Evolutionary conservation across 1,284 basidiomycete species (phyloP).

Genomic region (Ustilago trichophora): DNA sequence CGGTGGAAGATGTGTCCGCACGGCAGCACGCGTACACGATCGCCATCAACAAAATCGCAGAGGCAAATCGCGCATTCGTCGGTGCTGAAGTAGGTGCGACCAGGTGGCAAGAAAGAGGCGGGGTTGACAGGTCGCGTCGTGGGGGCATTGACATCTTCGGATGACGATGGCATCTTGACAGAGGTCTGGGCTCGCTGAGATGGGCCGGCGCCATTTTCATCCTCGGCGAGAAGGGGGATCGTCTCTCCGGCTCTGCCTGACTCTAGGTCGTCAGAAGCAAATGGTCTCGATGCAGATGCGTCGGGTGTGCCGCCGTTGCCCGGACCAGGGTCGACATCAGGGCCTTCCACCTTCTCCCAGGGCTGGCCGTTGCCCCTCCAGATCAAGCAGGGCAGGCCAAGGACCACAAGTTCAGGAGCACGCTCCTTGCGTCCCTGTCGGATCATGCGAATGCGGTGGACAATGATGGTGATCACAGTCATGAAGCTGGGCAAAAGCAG

Average conservation of each 20-base stretch:
- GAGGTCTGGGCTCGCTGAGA: constrained; percentile 23
- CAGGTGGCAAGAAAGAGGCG: constrained; percentile 49
- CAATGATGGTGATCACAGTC: constrained; percentile 58
- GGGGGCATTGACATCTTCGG: constrained; percentile 16
- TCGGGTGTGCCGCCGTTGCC: constrained; percentile 29
- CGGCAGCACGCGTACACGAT: constrained; percentile 60
- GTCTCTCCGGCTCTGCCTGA: constrained; percentile 26
- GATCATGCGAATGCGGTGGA: constrained; percentile 55
- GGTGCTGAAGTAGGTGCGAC: constrained; percentile 54
- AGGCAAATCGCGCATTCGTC: constrained; percentile 66
- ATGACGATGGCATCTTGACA: constrained; percentile 17
- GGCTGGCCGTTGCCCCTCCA: constrained; percentile 60
- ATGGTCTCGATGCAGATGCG: not conserved
- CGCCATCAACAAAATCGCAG: constrained; percentile 62
- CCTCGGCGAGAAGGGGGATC: constrained; percentile 31
- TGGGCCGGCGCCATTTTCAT: constrained; percentile 47
- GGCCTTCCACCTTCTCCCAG: constrained; percentile 59
- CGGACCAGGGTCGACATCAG: constrained; percentile 45
- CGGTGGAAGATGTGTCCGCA: constrained; percentile 65
- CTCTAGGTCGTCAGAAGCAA: constrained; percentile 28
- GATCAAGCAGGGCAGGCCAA: constrained; percentile 59
- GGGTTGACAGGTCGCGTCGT: constrained; percentile 19
- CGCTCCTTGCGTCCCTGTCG: constrained; percentile 60
- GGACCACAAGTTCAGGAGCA: constrained; percentile 59
- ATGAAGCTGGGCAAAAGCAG: constrained; percentile 63